Evolutionary conservation across 2,329 filamentous ascomycete genomes (phyloP).

Genomic region (Pseudocercospora fuligena): DNA sequence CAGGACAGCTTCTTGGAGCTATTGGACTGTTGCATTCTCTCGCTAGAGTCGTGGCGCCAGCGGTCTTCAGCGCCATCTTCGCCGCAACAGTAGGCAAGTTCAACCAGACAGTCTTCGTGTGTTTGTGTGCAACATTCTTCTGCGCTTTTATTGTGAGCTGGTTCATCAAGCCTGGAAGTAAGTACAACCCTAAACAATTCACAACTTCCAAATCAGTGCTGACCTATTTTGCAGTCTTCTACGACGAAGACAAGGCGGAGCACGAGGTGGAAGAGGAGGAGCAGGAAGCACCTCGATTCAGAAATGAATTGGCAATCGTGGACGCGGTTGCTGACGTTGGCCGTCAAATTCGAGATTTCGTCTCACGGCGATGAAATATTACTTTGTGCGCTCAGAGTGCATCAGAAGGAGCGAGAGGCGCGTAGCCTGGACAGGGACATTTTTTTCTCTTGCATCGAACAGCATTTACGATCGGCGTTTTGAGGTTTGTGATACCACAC

Average conservation of each 20-base stretch:
- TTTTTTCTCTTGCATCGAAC: neutral
- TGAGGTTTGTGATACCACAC: slow-evolving; percentile 4
- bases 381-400: neutral
- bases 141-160: slow-evolving; percentile 69
- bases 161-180: slow-evolving; percentile 75
- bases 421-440: neutral
- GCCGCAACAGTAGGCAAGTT: slow-evolving; percentile 77
- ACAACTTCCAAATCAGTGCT: neutral
- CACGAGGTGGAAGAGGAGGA: slow-evolving; percentile 19
- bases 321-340: slow-evolving; percentile 7
- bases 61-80: slow-evolving; percentile 86
- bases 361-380: neutral
- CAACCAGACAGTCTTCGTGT: slow-evolving; percentile 82
- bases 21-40: slow-evolving; percentile 84
- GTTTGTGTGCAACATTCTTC: slow-evolving; percentile 69
- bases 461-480: slow-evolving; percentile 7
- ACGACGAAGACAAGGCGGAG: slow-evolving; percentile 27
- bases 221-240: slow-evolving; percentile 22
- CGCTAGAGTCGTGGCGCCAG: slow-evolving; percentile 76
- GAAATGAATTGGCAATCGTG: neutral
- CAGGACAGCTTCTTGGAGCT: slow-evolving; percentile 87
- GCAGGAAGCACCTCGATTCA: neutral
- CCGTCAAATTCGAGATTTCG: neutral
- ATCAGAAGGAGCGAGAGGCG: neutral
- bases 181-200: slow-evolving; percentile 46